A percentile compares a stretch with the other conserved stretches of the same genome.
Evolutionary conservation across 2,329 filamentous ascomycete species (phyloP).

Genomic region (Helotiales sp.): DNA sequence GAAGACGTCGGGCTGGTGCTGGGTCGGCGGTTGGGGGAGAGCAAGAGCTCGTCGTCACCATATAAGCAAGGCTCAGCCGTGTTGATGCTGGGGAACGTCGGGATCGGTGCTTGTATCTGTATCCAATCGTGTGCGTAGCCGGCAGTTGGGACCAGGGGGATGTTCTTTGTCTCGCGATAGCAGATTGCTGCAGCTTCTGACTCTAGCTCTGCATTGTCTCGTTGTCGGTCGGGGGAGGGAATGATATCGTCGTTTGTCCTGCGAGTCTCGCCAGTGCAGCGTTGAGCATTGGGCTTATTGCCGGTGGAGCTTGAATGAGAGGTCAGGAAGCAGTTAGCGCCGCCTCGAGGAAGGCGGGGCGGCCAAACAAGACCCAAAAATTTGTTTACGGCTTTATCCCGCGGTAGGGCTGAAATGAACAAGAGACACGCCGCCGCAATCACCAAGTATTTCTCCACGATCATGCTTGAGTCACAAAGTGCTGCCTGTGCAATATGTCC

Average conservation of each 20-base stretch:
- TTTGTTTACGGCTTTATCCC: background rate
- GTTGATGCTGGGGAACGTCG: conserved; percentile 13
- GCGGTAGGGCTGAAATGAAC: background rate
- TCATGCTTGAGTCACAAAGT: conserved; percentile 10
- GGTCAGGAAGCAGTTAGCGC: background rate
- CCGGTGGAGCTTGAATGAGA: background rate
- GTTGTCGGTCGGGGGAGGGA: background rate
- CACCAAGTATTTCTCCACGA: background rate
- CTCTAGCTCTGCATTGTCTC: background rate
- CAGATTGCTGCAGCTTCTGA: background rate
- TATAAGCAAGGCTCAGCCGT: conserved; percentile 32
- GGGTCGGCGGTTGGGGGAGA: conserved; percentile 1
- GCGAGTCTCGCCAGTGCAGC: background rate
- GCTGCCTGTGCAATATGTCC: conserved; percentile 50
- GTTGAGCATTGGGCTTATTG: conserved; percentile 4
- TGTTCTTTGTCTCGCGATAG: background rate
- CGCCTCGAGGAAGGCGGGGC: background rate
- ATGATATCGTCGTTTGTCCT: background rate
- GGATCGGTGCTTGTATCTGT: background rate
- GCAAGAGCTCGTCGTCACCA: conserved; percentile 25
- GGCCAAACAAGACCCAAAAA: no score
- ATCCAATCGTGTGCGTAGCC: background rate
- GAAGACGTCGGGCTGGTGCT: conserved; percentile 1
- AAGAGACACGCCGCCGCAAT: background rate
- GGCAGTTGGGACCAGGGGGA: background rate